Evolutionary conservation across 768 basidiomycete species (phyloP).

Genomic region (Hericium alpestre): DNA sequence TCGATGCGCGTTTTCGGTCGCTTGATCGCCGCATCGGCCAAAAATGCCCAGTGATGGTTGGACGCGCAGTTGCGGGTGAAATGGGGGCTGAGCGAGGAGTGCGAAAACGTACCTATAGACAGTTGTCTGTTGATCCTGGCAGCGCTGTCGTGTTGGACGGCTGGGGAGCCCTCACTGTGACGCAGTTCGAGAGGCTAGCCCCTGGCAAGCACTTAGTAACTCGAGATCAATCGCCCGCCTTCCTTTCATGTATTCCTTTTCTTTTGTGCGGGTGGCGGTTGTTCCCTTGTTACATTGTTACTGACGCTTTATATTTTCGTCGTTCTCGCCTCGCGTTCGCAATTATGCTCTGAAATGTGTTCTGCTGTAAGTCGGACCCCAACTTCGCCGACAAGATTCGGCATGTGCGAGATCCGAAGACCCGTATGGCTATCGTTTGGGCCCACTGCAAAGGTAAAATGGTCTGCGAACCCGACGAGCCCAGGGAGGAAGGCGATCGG

Average conservation of each 20-base stretch:
- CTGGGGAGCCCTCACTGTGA: slow-evolving; percentile 53
- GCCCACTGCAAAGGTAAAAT: slow-evolving; percentile 79
- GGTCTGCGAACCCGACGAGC: slow-evolving; percentile 80
- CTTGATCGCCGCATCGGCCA: slow-evolving; percentile 81
- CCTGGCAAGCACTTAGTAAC: slow-evolving; percentile 46
- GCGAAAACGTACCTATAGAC: slow-evolving; percentile 40
- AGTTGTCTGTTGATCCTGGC: slow-evolving; percentile 24
- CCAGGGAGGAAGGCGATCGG: slow-evolving; percentile 75
- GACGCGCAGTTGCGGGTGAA: slow-evolving; percentile 89
- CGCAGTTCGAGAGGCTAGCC: slow-evolving; percentile 52
- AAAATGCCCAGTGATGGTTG: slow-evolving; percentile 66
- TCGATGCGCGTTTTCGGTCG: slow-evolving; percentile 83
- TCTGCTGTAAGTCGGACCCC: slow-evolving; percentile 60
- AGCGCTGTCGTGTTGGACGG: slow-evolving; percentile 33
- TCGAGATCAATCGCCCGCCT: slow-evolving; percentile 53
- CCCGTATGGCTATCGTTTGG: slow-evolving; percentile 82
- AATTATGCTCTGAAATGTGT: slow-evolving; percentile 10
- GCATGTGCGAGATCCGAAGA: slow-evolving; percentile 77
- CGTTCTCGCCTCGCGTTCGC: slow-evolving; percentile 14
- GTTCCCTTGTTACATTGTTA: slow-evolving; percentile 26
- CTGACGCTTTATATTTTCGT: slow-evolving; percentile 52
- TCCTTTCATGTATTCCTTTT: slow-evolving; percentile 26
- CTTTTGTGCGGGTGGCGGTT: slow-evolving; percentile 13
- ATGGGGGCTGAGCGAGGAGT: slow-evolving; percentile 97
- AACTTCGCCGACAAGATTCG: slow-evolving; percentile 81